These are phyloP conservation scores for Cucurbita pepo DNA, from an alignment of 306 rosid species.

Conservation along the genomic window DNA sequence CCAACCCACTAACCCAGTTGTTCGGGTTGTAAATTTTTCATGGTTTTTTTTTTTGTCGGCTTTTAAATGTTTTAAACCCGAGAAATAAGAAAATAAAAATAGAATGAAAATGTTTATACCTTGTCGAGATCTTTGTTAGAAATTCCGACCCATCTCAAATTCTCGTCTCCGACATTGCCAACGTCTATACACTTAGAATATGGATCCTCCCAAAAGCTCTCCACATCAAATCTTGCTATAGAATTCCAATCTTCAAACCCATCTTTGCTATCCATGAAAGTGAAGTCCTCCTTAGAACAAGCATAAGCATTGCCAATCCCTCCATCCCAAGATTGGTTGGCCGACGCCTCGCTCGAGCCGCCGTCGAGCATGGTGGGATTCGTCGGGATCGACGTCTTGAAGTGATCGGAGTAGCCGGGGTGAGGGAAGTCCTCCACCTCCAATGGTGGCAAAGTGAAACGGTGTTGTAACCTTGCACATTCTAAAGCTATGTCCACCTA, in stretches of 20 bases:
- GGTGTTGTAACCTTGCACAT: slow-evolving; percentile 83
- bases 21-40: too few relatives aligned
- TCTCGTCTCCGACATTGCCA: slow-evolving; percentile 44
- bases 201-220: slow-evolving; percentile 45
- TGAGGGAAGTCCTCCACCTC: slow-evolving; percentile 63
- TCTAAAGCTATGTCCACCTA: slow-evolving; percentile 81
- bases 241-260: slow-evolving; percentile 15
- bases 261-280: slow-evolving; percentile 40
- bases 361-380: slow-evolving; percentile 4
- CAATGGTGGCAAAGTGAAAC: slow-evolving; percentile 60
- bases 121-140: slow-evolving; percentile 40
- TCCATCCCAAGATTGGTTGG: slow-evolving; percentile 22
- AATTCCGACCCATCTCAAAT: slow-evolving; percentile 85
- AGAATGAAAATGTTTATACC: slow-evolving; percentile 20
- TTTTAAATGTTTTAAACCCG: not conserved
- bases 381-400: slow-evolving; percentile 24
- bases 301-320: slow-evolving; percentile 19
- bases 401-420: slow-evolving; percentile 31
- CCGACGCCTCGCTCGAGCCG: slow-evolving; percentile 15
- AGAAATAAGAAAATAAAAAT: not conserved
- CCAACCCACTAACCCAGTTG: too few relatives aligned
- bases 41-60: not conserved
- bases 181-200: slow-evolving; percentile 32
- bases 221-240: not conserved
- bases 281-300: slow-evolving; percentile 29